These are phyloP conservation scores for Lyophyllum decastes DNA, from an alignment of 768 basidiomycete species.

Conservation along the genomic window DNA sequence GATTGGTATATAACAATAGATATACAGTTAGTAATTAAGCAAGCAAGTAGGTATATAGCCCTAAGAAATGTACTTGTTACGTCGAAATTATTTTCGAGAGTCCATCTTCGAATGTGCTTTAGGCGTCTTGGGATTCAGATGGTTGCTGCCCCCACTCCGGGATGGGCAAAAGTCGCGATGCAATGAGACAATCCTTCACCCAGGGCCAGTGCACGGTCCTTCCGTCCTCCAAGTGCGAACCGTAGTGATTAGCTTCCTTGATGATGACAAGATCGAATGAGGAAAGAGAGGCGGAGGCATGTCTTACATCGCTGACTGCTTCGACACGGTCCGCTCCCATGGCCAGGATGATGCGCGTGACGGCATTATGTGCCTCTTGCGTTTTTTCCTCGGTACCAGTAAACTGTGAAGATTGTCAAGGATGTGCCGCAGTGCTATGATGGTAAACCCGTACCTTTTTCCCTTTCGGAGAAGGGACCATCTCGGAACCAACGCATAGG, in stretches of 20 bases:
- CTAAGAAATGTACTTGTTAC: not conserved
- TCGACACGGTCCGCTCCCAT: slow-evolving; percentile 81
- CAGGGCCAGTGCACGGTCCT: slow-evolving; percentile 59
- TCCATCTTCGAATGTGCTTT: not conserved
- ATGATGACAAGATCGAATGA: slow-evolving; percentile 66
- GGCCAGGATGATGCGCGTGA: slow-evolving; percentile 68
- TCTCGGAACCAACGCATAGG: slow-evolving; percentile 59
- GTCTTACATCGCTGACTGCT: slow-evolving; percentile 50
- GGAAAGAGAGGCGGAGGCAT: slow-evolving; percentile 35
- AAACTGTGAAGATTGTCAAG: slow-evolving; percentile 21
- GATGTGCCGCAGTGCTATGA: not conserved
- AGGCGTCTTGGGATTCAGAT: slow-evolving; percentile 19
- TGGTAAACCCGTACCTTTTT: slow-evolving; percentile 31
- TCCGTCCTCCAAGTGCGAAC: slow-evolving; percentile 23
- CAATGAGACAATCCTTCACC: slow-evolving; percentile 79
- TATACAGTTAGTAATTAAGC: not conserved
- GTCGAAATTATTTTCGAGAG: not conserved
- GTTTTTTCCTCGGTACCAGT: slow-evolving; percentile 30
- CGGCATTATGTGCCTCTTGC: slow-evolving; percentile 43
- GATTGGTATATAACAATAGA: slow-evolving; percentile 2
- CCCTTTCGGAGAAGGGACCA: slow-evolving; percentile 48
- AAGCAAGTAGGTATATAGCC: not conserved
- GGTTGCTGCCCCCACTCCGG: slow-evolving; percentile 25
- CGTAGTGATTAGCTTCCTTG: slow-evolving; percentile 43
- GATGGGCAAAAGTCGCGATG: slow-evolving; percentile 50